These are phyloP conservation scores for Parietaria judaica DNA, from an alignment of 306 rosid genomes.

Conservation along the genomic window DNA sequence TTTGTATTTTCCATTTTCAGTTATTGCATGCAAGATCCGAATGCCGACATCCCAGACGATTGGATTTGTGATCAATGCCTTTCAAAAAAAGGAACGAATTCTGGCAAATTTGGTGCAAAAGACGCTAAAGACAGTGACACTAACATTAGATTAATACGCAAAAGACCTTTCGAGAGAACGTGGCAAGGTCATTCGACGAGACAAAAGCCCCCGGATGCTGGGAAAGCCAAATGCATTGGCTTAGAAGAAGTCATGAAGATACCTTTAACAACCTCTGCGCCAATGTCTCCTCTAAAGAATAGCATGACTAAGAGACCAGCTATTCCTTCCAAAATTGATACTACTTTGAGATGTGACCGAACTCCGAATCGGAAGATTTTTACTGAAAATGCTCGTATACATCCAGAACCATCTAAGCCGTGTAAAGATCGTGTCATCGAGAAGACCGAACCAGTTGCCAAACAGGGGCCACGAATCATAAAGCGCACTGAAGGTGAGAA, in stretches of 20 bases:
- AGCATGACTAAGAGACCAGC: background rate
- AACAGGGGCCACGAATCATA: slow-evolving; percentile 19
- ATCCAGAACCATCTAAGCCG: slow-evolving; percentile 15
- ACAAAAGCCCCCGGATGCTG: slow-evolving; percentile 18
- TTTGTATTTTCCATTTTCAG: slow-evolving; percentile 32
- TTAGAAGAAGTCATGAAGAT: slow-evolving; percentile 57
- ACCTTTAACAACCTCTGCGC: slow-evolving; percentile 14
- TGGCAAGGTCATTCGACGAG: slow-evolving; percentile 22
- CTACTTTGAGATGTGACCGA: slow-evolving; percentile 1
- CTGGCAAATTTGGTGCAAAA: slow-evolving; percentile 4
- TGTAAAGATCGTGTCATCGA: slow-evolving; percentile 16
- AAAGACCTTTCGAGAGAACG: slow-evolving; percentile 15
- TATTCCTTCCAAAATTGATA: background rate
- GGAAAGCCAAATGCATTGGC: slow-evolving; percentile 54
- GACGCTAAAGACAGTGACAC: background rate
- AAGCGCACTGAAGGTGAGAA: slow-evolving; percentile 31
- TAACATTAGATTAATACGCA: background rate
- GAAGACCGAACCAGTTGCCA: slow-evolving; percentile 14
- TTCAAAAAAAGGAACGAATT: background rate
- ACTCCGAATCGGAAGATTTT: slow-evolving; percentile 11
- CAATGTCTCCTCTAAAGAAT: background rate
- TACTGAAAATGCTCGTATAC: slow-evolving; percentile 7
- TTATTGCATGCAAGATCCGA: slow-evolving; percentile 39
- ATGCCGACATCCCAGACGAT: slow-evolving; percentile 12
- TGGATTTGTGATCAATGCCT: slow-evolving; percentile 61